Evolutionary conservation across 306 rosid species (phyloP), one percentile per base, ranked within the genome.

Genomic region (Casuarina glauca): DNA sequence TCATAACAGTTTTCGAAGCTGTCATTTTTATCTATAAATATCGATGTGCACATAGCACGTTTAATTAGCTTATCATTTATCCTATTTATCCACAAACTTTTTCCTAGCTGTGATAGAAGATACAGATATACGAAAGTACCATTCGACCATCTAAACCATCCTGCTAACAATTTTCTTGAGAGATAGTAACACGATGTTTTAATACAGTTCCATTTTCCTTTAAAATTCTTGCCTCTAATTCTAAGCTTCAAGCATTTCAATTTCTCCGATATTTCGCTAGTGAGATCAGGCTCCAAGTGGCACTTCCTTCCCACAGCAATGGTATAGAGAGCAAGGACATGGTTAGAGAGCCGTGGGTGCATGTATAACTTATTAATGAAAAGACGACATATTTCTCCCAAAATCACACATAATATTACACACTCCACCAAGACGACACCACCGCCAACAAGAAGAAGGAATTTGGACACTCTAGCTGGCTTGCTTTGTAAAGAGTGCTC

Each of bases 61-160:
- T 58, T 20, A 58, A 52, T n/a, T 6, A 46, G 41, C 10, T 7
- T 17, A 11, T 39, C 48, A 5, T 57, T 55, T 32, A 55, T 73
- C n/a, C 19, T 62, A 32, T 69, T 13, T 49, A 58, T 68, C 41
- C 7, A 54, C 44, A 43, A 10, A 32, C n/a, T 48, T 55, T 4
- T 2, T 58, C 50, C 81, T 36, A 17, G 54, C n/a, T 78, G 13
- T 60, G 9, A 63, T 51, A 64, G 48, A 64, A 39, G 45, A 64
- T 12, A n/a, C 17, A 15, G 2, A n/a, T 38, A 64, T 3, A 38
- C 41, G 26, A 15, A 15, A 7, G 10, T 64, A 11, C 16, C 48
- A 39, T 58, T 58, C 9, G 9, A 58, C 64, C 9, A 9, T 54
- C 64, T 9, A 26, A 19, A 36, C 20, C 20, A 58, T 13, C 38